These are phyloP conservation scores for Mycena indigotica DNA, from an alignment of 768 basidiomycete genomes.

Conservation along the genomic window DNA sequence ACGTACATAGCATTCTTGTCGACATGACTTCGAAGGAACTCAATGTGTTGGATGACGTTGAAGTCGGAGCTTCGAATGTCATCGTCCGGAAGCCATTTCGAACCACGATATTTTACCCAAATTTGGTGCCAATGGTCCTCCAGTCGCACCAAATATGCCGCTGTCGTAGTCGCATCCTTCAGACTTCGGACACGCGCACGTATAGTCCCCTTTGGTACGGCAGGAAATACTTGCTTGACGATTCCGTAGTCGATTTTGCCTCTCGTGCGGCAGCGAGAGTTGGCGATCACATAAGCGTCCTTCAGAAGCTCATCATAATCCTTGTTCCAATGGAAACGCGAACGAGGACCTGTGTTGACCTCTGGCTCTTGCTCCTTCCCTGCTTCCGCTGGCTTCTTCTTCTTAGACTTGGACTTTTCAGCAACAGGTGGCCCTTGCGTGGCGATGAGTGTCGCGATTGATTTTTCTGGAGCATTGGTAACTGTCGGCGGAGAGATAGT, in stretches of 20 bases:
- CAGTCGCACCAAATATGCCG: conserved; percentile 74
- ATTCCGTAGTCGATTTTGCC: conserved; percentile 70
- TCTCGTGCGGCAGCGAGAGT: conserved; percentile 67
- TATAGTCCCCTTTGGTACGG: conserved; percentile 70
- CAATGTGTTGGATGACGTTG: conserved; percentile 76
- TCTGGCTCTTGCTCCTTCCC: not conserved
- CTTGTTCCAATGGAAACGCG: conserved; percentile 79
- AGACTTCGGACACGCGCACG: conserved; percentile 68
- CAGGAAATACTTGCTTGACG: conserved; percentile 78
- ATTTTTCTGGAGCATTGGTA: conserved; percentile 50
- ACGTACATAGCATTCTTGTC: conserved; percentile 88
- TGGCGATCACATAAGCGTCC: conserved; percentile 82
- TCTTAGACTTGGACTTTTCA: conserved; percentile 25
- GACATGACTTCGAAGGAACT: conserved; percentile 77
- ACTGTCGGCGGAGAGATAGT: conserved; percentile 38
- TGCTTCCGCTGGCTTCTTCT: conserved; percentile 30
- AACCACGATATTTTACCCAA: conserved; percentile 74
- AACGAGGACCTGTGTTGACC: conserved; percentile 43
- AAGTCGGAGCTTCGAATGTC: conserved; percentile 73
- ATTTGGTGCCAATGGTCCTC: conserved; percentile 82
- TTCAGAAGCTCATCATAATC: conserved; percentile 89
- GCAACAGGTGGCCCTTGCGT: conserved; percentile 50
- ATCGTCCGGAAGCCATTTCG: conserved; percentile 67
- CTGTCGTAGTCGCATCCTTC: conserved; percentile 62
- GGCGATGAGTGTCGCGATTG: conserved; percentile 52